A percentile compares a stretch with the other conserved stretches of the same genome.
phyloP scores from a whole-genome alignment of 495 filamentous ascomycete genomes.

The Copromyces sp. region DNA sequence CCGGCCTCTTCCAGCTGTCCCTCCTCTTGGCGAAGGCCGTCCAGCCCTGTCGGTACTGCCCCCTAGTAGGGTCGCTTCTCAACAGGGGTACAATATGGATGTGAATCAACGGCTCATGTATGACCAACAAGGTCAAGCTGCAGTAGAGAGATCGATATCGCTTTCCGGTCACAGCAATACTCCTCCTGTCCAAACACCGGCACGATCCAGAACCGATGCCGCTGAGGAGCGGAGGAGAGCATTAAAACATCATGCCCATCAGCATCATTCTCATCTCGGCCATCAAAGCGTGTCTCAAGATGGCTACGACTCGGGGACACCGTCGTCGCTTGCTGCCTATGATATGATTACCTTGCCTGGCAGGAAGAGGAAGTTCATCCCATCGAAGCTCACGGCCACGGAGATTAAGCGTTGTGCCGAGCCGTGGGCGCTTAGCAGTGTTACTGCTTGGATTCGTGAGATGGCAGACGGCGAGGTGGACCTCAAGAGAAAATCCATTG shows the following conservation, averaged over 20 bases:
- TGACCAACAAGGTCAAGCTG: conserved; percentile 26
- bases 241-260: conserved; percentile 50
- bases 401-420: conserved; percentile 82
- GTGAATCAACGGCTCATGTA: conserved; percentile 27
- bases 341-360: conserved; percentile 65
- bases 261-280: conserved; percentile 40
- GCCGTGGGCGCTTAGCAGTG: conserved; percentile 88
- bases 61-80: conserved; percentile 19
- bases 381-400: conserved; percentile 69
- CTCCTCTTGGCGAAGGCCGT: conserved; percentile 34
- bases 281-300: conserved; percentile 36
- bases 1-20: conserved; percentile 73
- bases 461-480: conserved; percentile 79
- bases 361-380: conserved; percentile 69
- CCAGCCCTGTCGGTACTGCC: conserved; percentile 29
- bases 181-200: conserved; percentile 69
- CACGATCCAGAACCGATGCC: conserved; percentile 91
- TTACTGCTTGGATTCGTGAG: conserved; percentile 75
- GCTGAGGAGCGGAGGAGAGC: conserved; percentile 49
- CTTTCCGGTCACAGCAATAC: conserved; percentile 70
- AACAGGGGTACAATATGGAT: conserved; percentile 32
- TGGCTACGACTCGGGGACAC: conserved; percentile 39
- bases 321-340: conserved; percentile 46
- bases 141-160: conserved; percentile 80
- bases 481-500: conserved; percentile 69